Evolutionary conservation across 306 rosid species (phyloP), one percentile per base, ranked within the genome.

Genomic region (Rosa persica): DNA sequence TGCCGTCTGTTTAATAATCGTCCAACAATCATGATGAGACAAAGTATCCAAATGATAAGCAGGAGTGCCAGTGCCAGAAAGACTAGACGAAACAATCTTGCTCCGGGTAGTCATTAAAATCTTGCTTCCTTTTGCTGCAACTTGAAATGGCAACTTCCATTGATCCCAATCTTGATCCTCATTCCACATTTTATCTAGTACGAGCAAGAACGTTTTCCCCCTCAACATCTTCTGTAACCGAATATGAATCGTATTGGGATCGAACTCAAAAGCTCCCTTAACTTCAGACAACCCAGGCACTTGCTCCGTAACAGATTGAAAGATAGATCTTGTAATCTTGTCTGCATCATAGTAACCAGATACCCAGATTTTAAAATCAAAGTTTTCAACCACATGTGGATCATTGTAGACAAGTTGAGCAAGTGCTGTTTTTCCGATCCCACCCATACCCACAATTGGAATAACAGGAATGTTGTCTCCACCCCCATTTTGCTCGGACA

Each of bases 341-440:
- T 7, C n/a, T 12, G 16, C 1, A 70, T 22, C 74, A 70, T n/a
- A 23, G 10, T 16, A 78, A 49, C 78, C 79, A 9, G 72, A 82
- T 1, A 78, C 79, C 85, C 85, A 82, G 2, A 77, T 73, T 52
- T 11, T 73, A n/a, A 46, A 27, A 16, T 78, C 68, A 65, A 76
- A 76, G 6, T 71, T 76, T 13, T 40, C 3, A 1, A 10, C 25
- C 23, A 81, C 38, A 46, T 67, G 68, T 12, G 64, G 52, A 70
- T 81, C 81, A 42, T 81, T 76, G 74, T 60, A 76, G 8, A 76
- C 49, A 22, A 81, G 62, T n/a, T 81, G 85, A 39, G 85, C 81
- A 54, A 76, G 73, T 51, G 85, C 52, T 10, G 85, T 81, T 47
- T 81, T 81, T 8, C 85, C 85, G 0, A 81, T 52, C 6, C 85